A percentile compares a stretch with the other conserved stretches of the same genome.
These are phyloP conservation scores for Rhodotorula diobovata DNA, from an alignment of 768 basidiomycete genomes.

Conservation along the genomic window DNA sequence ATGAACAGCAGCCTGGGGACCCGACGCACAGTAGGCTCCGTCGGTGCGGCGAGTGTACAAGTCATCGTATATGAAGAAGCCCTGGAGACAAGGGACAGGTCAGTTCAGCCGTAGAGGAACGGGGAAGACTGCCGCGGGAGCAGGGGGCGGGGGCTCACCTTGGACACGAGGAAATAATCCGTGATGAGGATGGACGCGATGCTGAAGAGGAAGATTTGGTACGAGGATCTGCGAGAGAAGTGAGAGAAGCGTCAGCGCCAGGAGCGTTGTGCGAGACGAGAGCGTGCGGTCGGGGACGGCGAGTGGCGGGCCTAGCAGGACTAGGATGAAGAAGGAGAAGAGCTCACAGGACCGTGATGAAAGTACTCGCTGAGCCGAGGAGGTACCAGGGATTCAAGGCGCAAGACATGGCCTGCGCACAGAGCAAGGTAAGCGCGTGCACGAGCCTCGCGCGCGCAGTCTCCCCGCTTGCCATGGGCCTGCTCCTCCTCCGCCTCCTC, in stretches of 20 bases:
- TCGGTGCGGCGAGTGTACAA: neutral
- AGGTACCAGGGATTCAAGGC: slow-evolving; percentile 35
- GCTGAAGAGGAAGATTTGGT: slow-evolving; percentile 25
- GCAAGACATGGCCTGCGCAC: neutral
- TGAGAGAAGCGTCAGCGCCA: no score
- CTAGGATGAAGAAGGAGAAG: slow-evolving; percentile 4
- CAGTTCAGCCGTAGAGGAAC: no score
- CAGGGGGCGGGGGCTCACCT: neutral
- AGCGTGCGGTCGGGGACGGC: no score
- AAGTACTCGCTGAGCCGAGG: slow-evolving; percentile 38
- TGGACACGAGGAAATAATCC: slow-evolving; percentile 41
- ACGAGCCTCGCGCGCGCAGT: no score
- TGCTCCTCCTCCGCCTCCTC: no score
- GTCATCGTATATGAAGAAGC: slow-evolving; percentile 7
- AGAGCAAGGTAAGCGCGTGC: neutral
- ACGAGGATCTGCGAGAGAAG: slow-evolving; percentile 13
- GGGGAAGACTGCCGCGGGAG: no score
- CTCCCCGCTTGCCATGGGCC: no score
- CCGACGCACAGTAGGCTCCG: slow-evolving; percentile 15
- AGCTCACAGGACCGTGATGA: slow-evolving; percentile 38
- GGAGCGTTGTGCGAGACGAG: no score
- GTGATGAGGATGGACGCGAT: slow-evolving; percentile 41
- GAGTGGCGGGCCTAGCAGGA: slow-evolving; percentile 8
- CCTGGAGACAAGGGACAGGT: slow-evolving; percentile 20
- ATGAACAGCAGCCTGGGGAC: neutral